Evolutionary conservation across 306 rosid genomes (phyloP).

Genomic region (Morella rubra): DNA sequence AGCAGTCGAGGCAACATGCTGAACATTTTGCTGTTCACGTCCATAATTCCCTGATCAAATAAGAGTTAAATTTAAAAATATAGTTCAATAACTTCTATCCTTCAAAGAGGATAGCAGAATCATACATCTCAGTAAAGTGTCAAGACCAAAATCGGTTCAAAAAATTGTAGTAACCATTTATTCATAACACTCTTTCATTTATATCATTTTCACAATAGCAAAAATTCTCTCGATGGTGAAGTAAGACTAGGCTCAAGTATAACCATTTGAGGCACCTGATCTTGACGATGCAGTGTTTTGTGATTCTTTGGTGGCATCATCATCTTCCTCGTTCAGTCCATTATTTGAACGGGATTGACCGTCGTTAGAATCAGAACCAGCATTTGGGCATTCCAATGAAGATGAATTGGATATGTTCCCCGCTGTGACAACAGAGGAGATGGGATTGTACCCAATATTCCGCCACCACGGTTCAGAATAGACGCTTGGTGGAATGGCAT

Average conservation of each 20-base stretch:
- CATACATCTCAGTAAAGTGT: not conserved
- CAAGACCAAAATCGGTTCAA: not conserved
- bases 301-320: slow-evolving; percentile 53
- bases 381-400: slow-evolving; percentile 68
- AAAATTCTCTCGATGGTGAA: too few relatives aligned
- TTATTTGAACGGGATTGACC: slow-evolving; percentile 74
- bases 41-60: slow-evolving; percentile 47
- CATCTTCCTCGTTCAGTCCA: slow-evolving; percentile 70
- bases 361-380: slow-evolving; percentile 77
- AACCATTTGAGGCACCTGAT: slow-evolving; percentile 53
- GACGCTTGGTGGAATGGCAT: slow-evolving; percentile 46
- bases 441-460: slow-evolving; percentile 56
- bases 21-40: slow-evolving; percentile 58
- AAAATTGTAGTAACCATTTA: not conserved
- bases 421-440: slow-evolving; percentile 45
- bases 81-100: slow-evolving; percentile 14
- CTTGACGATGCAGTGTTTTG: slow-evolving; percentile 50
- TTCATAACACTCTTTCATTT: not conserved
- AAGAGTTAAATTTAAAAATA: slow-evolving; percentile 5
- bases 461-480: slow-evolving; percentile 95
- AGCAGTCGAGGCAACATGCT: slow-evolving; percentile 48
- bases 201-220: too few relatives aligned
- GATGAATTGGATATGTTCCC: slow-evolving; percentile 66
- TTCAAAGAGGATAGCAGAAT: not conserved
- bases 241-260: not conserved